Base-by-base conservation (phyloP, 2,329 filamentous ascomycete species). In the Penicillium sp. region DNA sequence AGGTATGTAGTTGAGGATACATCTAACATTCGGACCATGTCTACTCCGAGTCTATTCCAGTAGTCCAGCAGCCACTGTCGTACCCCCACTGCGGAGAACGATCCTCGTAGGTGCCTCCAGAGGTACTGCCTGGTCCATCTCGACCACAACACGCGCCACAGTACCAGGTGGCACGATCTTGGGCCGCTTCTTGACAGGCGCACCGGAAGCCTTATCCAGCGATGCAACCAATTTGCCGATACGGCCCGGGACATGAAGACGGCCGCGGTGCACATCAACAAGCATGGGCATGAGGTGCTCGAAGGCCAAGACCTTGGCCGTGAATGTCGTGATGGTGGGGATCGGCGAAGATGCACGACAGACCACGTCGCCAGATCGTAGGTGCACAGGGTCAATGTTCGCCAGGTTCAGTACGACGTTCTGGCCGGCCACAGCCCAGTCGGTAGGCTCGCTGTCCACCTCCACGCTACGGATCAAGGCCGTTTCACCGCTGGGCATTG, bases 341-440 rank as follows among this genome's bases (percentile, higher is more conserved):
- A 96, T 86, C 0, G 91, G 87, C 1, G 81, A 75, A 1, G 80
- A 78, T 0, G 85, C 80, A 41, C 84, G 80, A 73, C 91, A 96
- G n/a, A 96, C 75, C 15, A 97, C 88, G 66, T 97, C 92, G 17
- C 94, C 94, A 7, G 89, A 81, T 39, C 85, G 84, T 8, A 99
- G 81, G 63, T 97, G 88, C 13, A 89, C 83, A 0, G 89, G 83
- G 62, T 97, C 93, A 66, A 97, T 91, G 59, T 93, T 88, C 7
- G 85, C 81, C 42, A 99, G 80, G 60, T 95, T 88, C n/a, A 99
- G 76, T 0, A 86, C 87, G 13, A 90, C 84, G 53, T 94, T 96
- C 66, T 97, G 91, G 1, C 93, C 93, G 1, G 93, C 92, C 12
- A 97, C 91, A 0, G 90, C 91, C 91, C 91, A 99, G 53, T 96